These are phyloP conservation scores for Neonothopanus nambi DNA, from an alignment of 1,284 basidiomycete genomes.

Conservation along the genomic window DNA sequence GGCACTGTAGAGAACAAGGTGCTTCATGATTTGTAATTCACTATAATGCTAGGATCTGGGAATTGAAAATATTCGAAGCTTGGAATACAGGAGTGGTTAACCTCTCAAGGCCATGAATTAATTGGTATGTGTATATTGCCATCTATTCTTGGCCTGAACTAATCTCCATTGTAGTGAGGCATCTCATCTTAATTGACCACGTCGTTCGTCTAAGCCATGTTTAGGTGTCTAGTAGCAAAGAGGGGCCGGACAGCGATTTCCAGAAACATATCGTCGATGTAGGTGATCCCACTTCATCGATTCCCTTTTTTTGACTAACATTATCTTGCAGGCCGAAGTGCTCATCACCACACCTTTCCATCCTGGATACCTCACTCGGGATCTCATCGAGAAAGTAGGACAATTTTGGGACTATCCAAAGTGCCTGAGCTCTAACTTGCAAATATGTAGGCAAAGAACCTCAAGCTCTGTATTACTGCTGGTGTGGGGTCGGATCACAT, in stretches of 20 bases:
- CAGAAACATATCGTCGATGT: slow-evolving; percentile 87
- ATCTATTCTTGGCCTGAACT: too few relatives aligned
- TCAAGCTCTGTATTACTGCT: slow-evolving; percentile 92
- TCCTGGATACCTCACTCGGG: slow-evolving; percentile 85
- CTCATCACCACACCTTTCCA: slow-evolving; percentile 93
- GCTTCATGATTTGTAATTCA: slow-evolving; percentile 14
- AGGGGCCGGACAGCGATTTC: slow-evolving; percentile 84
- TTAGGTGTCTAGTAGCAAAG: slow-evolving; percentile 81
- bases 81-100: slow-evolving; percentile 72
- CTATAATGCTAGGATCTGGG: not conserved
- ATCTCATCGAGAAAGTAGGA: slow-evolving; percentile 67
- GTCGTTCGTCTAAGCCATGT: not conserved
- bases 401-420: not conserved
- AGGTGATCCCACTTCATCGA: slow-evolving; percentile 27
- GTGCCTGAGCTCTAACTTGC: not conserved
- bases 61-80: slow-evolving; percentile 44
- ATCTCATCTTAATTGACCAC: not conserved
- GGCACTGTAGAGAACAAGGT: slow-evolving; percentile 91
- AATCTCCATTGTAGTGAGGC: not conserved
- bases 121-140: slow-evolving; percentile 47
- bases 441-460: slow-evolving; percentile 73
- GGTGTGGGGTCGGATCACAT: slow-evolving; percentile 96
- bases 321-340: slow-evolving; percentile 56
- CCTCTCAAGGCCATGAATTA: slow-evolving; percentile 77
- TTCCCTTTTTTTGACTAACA: not conserved